Evolutionary conservation across 208 protist genomes (phyloP).

Genomic region (Perkinsela sp.): DNA sequence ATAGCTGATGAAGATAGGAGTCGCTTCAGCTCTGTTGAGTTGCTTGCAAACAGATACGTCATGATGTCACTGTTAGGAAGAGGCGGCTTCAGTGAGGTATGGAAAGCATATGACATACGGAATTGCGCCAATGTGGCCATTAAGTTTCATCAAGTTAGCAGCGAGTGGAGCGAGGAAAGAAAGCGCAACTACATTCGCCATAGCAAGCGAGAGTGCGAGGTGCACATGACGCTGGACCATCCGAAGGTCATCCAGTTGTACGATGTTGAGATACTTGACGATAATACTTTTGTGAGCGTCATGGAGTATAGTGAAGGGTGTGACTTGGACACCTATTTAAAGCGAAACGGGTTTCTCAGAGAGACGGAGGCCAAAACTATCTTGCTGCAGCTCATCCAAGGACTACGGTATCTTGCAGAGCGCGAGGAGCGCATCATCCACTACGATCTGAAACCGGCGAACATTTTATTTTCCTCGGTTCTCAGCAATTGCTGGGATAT

Average conservation of each 20-base stretch:
- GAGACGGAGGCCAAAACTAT: constrained; percentile 63
- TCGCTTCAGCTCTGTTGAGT: constrained; percentile 1
- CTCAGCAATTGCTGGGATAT: constrained; percentile 28
- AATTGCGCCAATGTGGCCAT: constrained; percentile 60
- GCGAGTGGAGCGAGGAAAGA: constrained; percentile 42
- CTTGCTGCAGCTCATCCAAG: constrained; percentile 57
- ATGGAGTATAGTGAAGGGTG: constrained; percentile 70
- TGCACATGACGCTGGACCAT: constrained; percentile 62
- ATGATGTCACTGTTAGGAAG: constrained; percentile 68
- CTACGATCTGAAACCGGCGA: constrained; percentile 68
- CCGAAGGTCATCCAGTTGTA: constrained; percentile 35
- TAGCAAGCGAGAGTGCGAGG: constrained; percentile 64
- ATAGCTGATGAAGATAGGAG: constrained; percentile 4
- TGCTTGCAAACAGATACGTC: constrained; percentile 18
- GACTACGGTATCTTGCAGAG: constrained; percentile 58
- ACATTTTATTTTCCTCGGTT: constrained; percentile 31
- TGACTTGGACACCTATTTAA: constrained; percentile 66
- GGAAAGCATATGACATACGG: constrained; percentile 63
- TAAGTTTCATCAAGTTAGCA: constrained; percentile 75
- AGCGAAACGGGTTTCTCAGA: constrained; percentile 26
- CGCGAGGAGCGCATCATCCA: constrained; percentile 55
- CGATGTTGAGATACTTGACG: constrained; percentile 54
- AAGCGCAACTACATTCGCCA: constrained; percentile 67
- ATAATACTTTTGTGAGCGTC: constrained; percentile 62
- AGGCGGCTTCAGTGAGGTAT: constrained; percentile 79